Base-by-base conservation (phyloP, 805 yeast genomes). In the Maudiozyma turicensis region DNA sequence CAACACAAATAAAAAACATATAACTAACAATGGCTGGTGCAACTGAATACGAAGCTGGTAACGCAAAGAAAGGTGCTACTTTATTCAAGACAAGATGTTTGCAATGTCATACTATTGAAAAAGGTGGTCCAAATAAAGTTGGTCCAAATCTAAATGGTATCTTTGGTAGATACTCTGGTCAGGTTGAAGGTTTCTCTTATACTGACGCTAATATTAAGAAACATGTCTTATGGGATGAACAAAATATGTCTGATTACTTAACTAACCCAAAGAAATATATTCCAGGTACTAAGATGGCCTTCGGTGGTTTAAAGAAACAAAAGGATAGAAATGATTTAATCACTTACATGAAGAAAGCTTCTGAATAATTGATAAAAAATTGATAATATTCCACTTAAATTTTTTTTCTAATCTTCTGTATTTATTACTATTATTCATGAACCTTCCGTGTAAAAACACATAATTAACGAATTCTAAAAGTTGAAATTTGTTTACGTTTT, bases 231-330 rank as follows among this genome's bases (percentile, higher is more conserved):
- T 93, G 99, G 99, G 62, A 66, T 58, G 90, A 82, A 69, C 90
- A 89, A 71, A 80, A 88, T 72, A 80, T 93, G 85, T 79, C 84
- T 63, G 95, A 87, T 72, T 93, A 93, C 84, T 81, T 93, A 74
- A 95, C 86, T 76, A 93, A 93, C 86, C 99, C 99, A 78, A 93
- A 93, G 95, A 93, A 93, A 80, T 93, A 89, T 80, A 89, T 93
- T 63, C 99, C 99, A 72, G 99, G 99, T 74, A 93, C 98, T 78
- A 93, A 93, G 86, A 93, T 93, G 99, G 98, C 99, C 59, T 93
- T 91, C 66, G 99, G 96, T 77, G 99, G 99, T 78, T 82, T 93
- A 75, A 93, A 93, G 91, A 93, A 93, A 82, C 84, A 89, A 58
- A 91, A 89, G 84, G 99, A 93, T 80, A 88, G 97, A 83, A 86